These are phyloP conservation scores for Aspergillus uvarum DNA, from an alignment of 2,329 filamentous ascomycete genomes.

Conservation along the genomic window DNA sequence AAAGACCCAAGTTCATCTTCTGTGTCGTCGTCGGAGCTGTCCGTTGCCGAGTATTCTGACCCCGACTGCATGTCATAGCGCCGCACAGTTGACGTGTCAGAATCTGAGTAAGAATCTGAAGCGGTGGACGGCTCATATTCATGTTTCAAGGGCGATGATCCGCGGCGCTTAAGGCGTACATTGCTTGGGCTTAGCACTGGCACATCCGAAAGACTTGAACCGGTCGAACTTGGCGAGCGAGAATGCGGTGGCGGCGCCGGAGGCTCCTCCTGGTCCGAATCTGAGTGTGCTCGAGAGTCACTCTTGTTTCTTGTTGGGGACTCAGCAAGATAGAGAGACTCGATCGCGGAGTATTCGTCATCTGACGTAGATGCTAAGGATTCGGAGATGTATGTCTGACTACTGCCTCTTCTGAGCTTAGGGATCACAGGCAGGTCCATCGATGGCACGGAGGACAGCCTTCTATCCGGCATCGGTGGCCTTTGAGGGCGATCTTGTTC, in stretches of 20 bases:
- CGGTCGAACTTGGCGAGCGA: conserved; percentile 52
- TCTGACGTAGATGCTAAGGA: conserved; percentile 24
- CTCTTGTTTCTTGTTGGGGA: conserved; percentile 27
- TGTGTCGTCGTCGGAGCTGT: conserved; percentile 57
- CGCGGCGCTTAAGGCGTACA: conserved; percentile 61
- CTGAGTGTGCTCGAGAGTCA: conserved; percentile 30
- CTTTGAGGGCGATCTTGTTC: neutral
- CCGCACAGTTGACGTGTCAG: conserved; percentile 57
- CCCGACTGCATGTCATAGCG: conserved; percentile 51
- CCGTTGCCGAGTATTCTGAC: conserved; percentile 48
- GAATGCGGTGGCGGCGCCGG: conserved; percentile 50
- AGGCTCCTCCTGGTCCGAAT: conserved; percentile 33
- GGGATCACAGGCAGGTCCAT: conserved; percentile 46
- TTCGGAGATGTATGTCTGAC: conserved; percentile 32
- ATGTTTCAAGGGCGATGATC: conserved; percentile 92
- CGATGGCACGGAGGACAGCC: conserved; percentile 50
- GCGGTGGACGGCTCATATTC: conserved; percentile 88
- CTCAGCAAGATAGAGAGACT: conserved; percentile 21
- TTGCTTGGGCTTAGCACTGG: conserved; percentile 51
- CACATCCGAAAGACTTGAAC: conserved; percentile 45
- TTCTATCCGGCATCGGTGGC: neutral
- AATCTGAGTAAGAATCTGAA: conserved; percentile 60
- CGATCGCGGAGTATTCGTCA: conserved; percentile 30
- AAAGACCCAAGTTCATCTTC: conserved; percentile 44
- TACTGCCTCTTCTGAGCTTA: conserved; percentile 42